Percentiles rank a stretch among this genome's conserved stretches.
Evolutionary conservation across 202 grass and related monocot genomes (phyloP).

Genomic region (Setaria viridis): DNA sequence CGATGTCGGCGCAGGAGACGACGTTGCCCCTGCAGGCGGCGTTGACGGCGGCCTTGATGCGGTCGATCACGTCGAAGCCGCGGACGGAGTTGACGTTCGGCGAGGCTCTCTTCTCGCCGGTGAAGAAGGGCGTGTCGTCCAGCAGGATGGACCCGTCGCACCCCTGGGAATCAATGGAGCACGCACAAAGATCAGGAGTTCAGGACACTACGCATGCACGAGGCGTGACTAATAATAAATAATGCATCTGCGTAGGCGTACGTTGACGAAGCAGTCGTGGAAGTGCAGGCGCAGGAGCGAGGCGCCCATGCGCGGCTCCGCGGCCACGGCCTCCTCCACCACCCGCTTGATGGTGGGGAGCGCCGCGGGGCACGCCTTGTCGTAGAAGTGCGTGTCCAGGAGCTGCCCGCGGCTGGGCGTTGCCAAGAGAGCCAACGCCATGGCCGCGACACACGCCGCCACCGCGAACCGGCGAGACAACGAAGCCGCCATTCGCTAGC

Average conservation of each 20-base stretch:
- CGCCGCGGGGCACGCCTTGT: constrained; percentile 64
- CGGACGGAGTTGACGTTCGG: constrained; percentile 77
- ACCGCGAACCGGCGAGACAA: background rate
- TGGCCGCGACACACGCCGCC: constrained; percentile 20
- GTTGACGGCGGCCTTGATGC: constrained; percentile 72
- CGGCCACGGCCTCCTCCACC: constrained; percentile 61
- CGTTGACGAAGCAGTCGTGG: constrained; percentile 92
- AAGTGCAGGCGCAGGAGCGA: constrained; percentile 90
- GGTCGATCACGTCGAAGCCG: constrained; percentile 86
- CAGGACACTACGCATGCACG: no score
- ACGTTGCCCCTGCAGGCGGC: constrained; percentile 63
- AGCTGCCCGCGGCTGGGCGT: constrained; percentile 49
- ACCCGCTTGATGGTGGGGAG: constrained; percentile 64
- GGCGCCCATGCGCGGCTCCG: constrained; percentile 78
- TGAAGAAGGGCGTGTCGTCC: constrained; percentile 77
- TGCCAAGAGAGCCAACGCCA: constrained; percentile 43
- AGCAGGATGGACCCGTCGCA: constrained; percentile 88
- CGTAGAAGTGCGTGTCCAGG: constrained; percentile 70
- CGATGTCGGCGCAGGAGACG: constrained; percentile 84
- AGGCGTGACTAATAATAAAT: no score
- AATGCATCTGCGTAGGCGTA: background rate
- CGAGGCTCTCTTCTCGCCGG: constrained; percentile 81
- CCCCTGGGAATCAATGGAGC: constrained; percentile 49
- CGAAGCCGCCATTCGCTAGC: background rate
- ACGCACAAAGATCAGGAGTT: background rate